Base-by-base conservation (phyloP, 2,329 filamentous ascomycete species). In the Clathrospora elynae region DNA sequence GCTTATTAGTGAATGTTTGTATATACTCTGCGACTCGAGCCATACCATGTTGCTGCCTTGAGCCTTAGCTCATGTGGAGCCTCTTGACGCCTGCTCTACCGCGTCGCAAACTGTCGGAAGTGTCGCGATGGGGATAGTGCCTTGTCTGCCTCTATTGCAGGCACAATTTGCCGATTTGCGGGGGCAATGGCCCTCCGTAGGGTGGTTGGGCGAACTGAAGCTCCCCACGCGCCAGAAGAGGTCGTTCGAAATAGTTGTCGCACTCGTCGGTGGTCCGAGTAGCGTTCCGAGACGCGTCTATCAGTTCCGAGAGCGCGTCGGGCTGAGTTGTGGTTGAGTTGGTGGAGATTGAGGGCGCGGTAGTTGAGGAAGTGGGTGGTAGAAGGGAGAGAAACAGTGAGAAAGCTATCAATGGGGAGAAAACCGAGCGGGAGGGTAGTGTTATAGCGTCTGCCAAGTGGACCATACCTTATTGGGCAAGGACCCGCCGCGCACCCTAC, bases 271-370 rank as follows among this genome's bases (percentile, higher is more conserved):
- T 48, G 49, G 52, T 64, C 62, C 57, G 58, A 60, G 55, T 42
- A 54, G 52, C 51, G 56, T 66, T 66, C 61, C 60, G 55, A 62
- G 64, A 70, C 67, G 67, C 67, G 67, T 70, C 59, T 44, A 44
- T 45, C 62, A 55, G 63, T 67, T 70, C 68, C 68, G 72, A 68
- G 43, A 68, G 72, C 72, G 74, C 71, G 72, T 73, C 63, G 65
- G 53, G 40, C 52, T 31, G 52, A 42, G 55, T 49, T 53, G 41
- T 51, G 46, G 57, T 49, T 56, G 57, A 58, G 32, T 57, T 63
- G 51, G 66, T 53, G 57, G 46, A 44, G 35, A 59, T 62, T 48
- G 57, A 46, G 50, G 48, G 51, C 42, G 56, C 47, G 57, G 54
- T 58, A 51, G 62, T 57, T 35, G 46, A 40, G 41, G 61, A 52